A percentile compares a stretch with the other conserved stretches of the same genome.
phyloP scores from a whole-genome alignment of 164 flowering plant genomes.

The Liquidambar formosana region DNA sequence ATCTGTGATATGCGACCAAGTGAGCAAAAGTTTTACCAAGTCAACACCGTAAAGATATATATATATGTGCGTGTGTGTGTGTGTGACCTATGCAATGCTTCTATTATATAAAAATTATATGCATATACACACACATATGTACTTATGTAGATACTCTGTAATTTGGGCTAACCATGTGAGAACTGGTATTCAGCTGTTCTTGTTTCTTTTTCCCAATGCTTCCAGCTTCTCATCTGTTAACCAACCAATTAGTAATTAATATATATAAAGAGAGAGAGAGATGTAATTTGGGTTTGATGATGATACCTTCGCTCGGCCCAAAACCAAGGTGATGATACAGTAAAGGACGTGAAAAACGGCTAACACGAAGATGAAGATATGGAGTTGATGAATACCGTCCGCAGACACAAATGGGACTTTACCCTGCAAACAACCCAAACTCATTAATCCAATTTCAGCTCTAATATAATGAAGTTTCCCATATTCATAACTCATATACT shows the following conservation, averaged over 20 bases:
- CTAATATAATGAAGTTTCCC: too few species aligned
- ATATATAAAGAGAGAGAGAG: background rate
- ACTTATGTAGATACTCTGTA: too few species aligned
- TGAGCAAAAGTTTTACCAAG: too few species aligned
- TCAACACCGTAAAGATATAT: too few species aligned
- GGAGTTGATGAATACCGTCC: conserved; percentile 69
- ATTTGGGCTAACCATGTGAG: conserved; percentile 47
- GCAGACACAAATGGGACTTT: conserved; percentile 50
- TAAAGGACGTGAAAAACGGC: conserved; percentile 65
- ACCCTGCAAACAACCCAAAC: conserved; percentile 33
- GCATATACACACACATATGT: too few species aligned
- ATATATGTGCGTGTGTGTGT: too few species aligned
- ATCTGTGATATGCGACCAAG: conserved; percentile 42
- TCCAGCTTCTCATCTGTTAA: conserved; percentile 74
- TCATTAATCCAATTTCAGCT: background rate
- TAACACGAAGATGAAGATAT: conserved; percentile 69
- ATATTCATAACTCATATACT: too few species aligned
- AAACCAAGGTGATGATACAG: conserved; percentile 52
- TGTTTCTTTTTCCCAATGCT: conserved; percentile 75
- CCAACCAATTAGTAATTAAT: background rate
- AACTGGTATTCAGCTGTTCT: conserved; percentile 61
- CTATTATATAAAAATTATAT: too few species aligned
- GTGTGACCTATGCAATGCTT: too few species aligned
- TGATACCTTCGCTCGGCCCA: conserved; percentile 62
- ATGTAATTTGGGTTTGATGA: too few species aligned